These are phyloP conservation scores for Antrodiella citrinella DNA, from an alignment of 768 basidiomycete genomes.

Conservation along the genomic window DNA sequence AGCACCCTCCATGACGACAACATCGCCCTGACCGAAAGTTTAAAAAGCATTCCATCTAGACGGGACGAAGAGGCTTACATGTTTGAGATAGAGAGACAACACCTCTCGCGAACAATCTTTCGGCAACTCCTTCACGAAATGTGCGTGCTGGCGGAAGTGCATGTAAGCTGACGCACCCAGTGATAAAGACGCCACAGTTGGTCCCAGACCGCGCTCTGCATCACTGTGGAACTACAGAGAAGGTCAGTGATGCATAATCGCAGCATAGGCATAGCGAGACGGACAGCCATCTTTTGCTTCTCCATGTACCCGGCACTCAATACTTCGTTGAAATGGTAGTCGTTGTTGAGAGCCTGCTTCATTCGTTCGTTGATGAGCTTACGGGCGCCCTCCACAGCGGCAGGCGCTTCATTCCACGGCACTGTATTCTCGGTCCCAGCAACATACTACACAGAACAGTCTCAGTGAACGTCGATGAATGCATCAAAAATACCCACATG, in stretches of 20 bases:
- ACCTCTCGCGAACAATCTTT: constrained; percentile 24
- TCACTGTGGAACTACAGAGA: constrained; percentile 69
- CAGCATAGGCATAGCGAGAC: neutral
- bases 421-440: constrained; percentile 70
- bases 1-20: constrained; percentile 70
- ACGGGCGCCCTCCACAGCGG: constrained; percentile 50
- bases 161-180: constrained; percentile 72
- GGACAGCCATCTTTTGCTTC: constrained; percentile 74
- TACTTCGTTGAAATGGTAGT: constrained; percentile 62
- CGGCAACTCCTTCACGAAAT: constrained; percentile 24
- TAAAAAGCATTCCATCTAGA: constrained; percentile 1
- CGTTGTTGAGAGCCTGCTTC: constrained; percentile 31
- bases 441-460: constrained; percentile 46
- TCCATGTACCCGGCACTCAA: constrained; percentile 82
- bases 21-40: constrained; percentile 51
- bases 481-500: constrained; percentile 45
- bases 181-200: constrained; percentile 66
- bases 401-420: constrained; percentile 50
- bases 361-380: constrained; percentile 52
- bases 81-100: constrained; percentile 54
- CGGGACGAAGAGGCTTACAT: constrained; percentile 35
- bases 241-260: neutral
- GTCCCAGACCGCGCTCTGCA: constrained; percentile 64
- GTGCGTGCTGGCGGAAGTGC: constrained; percentile 57
- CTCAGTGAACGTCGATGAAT: neutral